Evolutionary conservation across 106 monocot species (phyloP).

Genomic region (Alisma plantagoaquatica): DNA sequence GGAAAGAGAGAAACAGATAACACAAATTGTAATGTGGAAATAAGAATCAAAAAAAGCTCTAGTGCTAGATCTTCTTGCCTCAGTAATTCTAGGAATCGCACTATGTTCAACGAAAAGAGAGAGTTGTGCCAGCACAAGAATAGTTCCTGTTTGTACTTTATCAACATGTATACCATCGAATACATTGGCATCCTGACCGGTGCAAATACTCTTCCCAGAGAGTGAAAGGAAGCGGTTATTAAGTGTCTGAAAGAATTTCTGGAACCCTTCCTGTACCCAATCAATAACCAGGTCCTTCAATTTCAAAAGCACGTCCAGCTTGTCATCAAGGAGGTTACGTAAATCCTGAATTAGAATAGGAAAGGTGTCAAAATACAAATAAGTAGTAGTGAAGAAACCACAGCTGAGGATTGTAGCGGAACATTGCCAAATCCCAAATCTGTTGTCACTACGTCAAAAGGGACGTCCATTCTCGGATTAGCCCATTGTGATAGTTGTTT

Average conservation of each 20-base stretch:
- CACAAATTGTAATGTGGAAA: constrained; percentile 4
- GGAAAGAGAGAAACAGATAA: constrained; percentile 1
- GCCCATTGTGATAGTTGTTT: no score
- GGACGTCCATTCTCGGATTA: no score
- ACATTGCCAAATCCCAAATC: not conserved
- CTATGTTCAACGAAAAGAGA: constrained; percentile 79
- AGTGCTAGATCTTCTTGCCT: constrained; percentile 29
- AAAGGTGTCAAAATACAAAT: no score
- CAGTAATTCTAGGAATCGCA: constrained; percentile 92
- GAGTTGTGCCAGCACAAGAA: constrained; percentile 84
- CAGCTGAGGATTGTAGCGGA: not conserved
- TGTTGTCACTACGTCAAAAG: not conserved
- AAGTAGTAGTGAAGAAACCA: not conserved
- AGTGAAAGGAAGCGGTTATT: constrained; percentile 47
- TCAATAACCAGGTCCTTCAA: constrained; percentile 66
- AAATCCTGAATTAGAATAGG: constrained; percentile 47
- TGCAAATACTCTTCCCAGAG: constrained; percentile 44
- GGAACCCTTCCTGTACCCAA: constrained; percentile 98
- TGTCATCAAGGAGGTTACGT: constrained; percentile 64
- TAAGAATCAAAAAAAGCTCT: not conserved
- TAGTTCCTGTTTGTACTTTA: constrained; percentile 60
- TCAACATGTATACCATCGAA: constrained; percentile 30
- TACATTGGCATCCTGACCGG: constrained; percentile 17
- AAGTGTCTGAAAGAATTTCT: constrained; percentile 77
- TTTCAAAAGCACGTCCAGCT: constrained; percentile 54